Conservation (phyloP, 1,284 basidiomycete species). For the Binderoboletus segoi region DNA sequence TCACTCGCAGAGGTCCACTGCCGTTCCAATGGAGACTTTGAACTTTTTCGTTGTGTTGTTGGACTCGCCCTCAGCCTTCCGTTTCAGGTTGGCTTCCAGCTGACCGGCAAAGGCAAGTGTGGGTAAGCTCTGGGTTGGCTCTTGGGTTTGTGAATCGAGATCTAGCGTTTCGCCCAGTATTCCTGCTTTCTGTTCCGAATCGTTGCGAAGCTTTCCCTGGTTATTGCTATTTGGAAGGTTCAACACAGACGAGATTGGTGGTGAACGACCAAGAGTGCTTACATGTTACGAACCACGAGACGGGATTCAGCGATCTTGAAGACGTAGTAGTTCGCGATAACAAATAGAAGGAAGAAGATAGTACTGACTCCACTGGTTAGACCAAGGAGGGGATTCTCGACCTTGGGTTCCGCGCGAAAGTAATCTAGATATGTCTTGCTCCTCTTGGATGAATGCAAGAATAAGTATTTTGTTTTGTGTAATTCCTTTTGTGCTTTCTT, state of each 20-base stretch:
- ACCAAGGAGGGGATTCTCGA: conserved; percentile 61
- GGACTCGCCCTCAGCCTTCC: conserved; percentile 28
- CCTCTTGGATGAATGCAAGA: conserved; percentile 50
- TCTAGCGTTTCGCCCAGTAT: conserved; percentile 5
- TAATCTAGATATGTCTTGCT: conserved; percentile 60
- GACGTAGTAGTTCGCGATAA: conserved; percentile 5
- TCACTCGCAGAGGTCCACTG: conserved; percentile 62
- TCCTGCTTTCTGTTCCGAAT: not conserved
- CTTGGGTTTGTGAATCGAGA: conserved; percentile 52
- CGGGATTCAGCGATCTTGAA: conserved; percentile 11
- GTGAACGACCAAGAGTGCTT: not conserved
- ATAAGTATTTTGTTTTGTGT: conserved; percentile 59
- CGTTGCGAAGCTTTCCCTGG: not conserved
- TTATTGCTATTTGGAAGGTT: conserved; percentile 7
- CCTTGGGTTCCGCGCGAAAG: conserved; percentile 60
- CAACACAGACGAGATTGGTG: not conserved
- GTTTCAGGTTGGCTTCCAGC: conserved; percentile 31
- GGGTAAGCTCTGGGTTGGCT: conserved; percentile 45
- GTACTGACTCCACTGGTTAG: conserved; percentile 56
- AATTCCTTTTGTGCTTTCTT: conserved; percentile 52
- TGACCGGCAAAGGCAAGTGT: conserved; percentile 13
- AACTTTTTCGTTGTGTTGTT: conserved; percentile 47
- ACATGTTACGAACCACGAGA: conserved; percentile 33
- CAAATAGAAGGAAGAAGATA: not conserved
- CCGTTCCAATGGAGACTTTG: conserved; percentile 56